Percentiles rank a stretch among this genome's conserved stretches.
phyloP scores from a whole-genome alignment of 2,329 filamentous ascomycete genomes.

The Aspergillus calidoustus region DNA sequence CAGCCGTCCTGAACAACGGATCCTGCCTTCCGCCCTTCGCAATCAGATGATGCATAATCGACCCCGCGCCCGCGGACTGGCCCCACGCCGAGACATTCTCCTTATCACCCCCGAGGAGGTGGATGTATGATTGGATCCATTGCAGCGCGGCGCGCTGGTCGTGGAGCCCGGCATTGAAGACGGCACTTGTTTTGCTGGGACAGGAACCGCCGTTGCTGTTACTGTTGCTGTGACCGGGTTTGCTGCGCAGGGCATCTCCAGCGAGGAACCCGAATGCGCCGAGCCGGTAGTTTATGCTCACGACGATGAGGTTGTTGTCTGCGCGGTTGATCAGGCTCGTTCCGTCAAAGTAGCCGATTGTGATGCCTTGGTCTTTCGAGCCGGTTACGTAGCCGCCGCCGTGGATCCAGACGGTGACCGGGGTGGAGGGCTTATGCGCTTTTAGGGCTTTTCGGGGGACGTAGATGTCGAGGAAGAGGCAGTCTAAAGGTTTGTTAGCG shows the following conservation, averaged over 20 bases:
- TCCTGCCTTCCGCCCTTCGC: background rate
- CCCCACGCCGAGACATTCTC: conserved; percentile 7
- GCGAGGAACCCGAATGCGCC: background rate
- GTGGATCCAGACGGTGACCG: background rate
- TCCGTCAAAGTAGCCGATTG: background rate
- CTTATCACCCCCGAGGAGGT: background rate
- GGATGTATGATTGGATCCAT: background rate
- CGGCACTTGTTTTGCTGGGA: background rate
- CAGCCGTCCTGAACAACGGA: background rate
- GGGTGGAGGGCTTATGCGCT: background rate
- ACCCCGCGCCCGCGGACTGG: conserved; percentile 5
- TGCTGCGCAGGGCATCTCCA: background rate
- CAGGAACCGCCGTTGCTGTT: too few relatives aligned
- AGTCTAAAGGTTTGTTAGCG: background rate
- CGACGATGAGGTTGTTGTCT: background rate
- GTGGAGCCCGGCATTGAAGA: background rate
- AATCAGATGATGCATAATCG: conserved; percentile 5
- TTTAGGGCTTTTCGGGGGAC: background rate
- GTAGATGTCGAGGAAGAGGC: background rate
- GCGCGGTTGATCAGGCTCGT: background rate
- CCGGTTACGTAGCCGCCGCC: background rate
- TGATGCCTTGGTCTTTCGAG: background rate
- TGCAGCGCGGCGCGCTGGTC: background rate
- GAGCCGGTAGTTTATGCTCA: background rate
- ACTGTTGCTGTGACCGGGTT: background rate